Evolutionary conservation across 495 filamentous ascomycete genomes (phyloP).

Genomic region (Tuber microsphaerosporum): DNA sequence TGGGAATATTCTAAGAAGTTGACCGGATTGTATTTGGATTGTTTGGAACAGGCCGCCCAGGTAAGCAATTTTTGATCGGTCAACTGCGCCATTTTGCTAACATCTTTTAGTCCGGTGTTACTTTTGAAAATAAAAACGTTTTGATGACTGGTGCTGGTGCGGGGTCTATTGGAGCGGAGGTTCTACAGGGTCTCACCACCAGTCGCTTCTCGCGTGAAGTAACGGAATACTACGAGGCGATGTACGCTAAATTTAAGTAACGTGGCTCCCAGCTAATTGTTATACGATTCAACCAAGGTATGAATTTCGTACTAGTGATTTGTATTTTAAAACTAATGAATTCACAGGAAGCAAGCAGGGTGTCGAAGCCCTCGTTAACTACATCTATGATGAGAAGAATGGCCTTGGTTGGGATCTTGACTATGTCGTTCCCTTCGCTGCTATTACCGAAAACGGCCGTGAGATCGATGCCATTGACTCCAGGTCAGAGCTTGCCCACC

Average conservation of each 20-base stretch:
- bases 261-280: slow-evolving; percentile 94
- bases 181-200: slow-evolving; percentile 90
- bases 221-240: slow-evolving; percentile 97
- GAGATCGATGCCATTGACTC: slow-evolving; percentile 97
- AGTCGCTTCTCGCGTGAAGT: slow-evolving; percentile 94
- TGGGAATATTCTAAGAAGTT: slow-evolving; percentile 99
- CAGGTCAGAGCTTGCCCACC: slow-evolving; percentile 94
- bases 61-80: slow-evolving; percentile 10
- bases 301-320: background rate
- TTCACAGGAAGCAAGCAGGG: slow-evolving; percentile 75
- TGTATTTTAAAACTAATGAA: slow-evolving; percentile 4
- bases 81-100: slow-evolving; percentile 11
- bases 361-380: slow-evolving; percentile 82
- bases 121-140: slow-evolving; percentile 89
- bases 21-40: slow-evolving; percentile 83
- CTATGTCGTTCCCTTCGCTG: slow-evolving; percentile 91
- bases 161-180: slow-evolving; percentile 97
- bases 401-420: slow-evolving; percentile 98
- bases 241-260: slow-evolving; percentile 90
- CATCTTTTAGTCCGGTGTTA: slow-evolving; percentile 56
- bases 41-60: slow-evolving; percentile 78
- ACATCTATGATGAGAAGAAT: slow-evolving; percentile 94
- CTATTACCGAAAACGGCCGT: slow-evolving; percentile 93
- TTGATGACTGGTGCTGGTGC: slow-evolving; percentile 98
- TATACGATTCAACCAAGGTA: slow-evolving; percentile 91